Conservation (phyloP, 805 yeast genomes). For the Kurtzmaniella cleridarum region DNA sequence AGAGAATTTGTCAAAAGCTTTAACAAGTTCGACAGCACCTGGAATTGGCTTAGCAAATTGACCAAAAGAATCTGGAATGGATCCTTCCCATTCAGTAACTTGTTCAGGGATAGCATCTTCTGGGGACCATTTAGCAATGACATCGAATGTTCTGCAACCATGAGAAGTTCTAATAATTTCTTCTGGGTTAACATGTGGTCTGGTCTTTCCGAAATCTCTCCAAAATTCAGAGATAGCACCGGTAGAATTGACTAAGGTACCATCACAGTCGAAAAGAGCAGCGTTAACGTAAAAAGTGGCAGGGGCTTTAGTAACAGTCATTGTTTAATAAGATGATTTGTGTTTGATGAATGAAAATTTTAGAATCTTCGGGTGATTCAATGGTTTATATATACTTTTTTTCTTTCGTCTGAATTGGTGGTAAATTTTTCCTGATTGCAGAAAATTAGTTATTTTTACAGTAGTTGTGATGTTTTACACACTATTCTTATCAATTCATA, state of each 20-base stretch:
- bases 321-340: neutral
- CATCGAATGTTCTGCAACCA: conserved; percentile 26
- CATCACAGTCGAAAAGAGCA: conserved; percentile 27
- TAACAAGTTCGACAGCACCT: conserved; percentile 25
- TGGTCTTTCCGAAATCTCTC: conserved; percentile 22
- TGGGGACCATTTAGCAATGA: conserved; percentile 27
- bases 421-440: too few species aligned
- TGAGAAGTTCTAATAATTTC: conserved; percentile 26
- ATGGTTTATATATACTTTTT: too few species aligned
- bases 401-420: too few species aligned
- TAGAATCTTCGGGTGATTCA: neutral
- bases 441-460: too few species aligned
- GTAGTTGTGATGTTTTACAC: too few species aligned
- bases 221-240: conserved; percentile 28
- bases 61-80: conserved; percentile 24
- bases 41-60: conserved; percentile 23
- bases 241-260: conserved; percentile 25
- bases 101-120: conserved; percentile 23
- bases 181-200: conserved; percentile 26
- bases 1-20: conserved; percentile 18
- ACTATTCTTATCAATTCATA: too few species aligned
- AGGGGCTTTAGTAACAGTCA: conserved; percentile 13
- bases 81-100: conserved; percentile 23
- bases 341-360: neutral
- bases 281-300: conserved; percentile 23